Base-by-base conservation (phyloP, 345 rosid genomes). In the Microcos paniculata region DNA sequence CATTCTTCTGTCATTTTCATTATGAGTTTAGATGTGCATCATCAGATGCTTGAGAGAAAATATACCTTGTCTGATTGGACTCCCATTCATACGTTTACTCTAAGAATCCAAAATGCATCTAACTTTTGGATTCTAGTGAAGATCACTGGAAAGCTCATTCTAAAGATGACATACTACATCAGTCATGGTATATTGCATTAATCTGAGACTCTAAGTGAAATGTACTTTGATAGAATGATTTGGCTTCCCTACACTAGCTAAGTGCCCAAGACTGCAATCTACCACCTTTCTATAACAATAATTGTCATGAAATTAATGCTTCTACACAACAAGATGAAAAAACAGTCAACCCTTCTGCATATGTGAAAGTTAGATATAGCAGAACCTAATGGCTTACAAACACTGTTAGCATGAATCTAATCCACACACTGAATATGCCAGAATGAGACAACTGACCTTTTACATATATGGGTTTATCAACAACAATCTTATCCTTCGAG, bases 401-500 rank as follows among this genome's bases (percentile, higher is more conserved):
- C 68, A 62, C 14, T 46, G 55, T 52, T 4, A 21, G 31, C 62
- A 66, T 59, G 46, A 35, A 11, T 43, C 16, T 40, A 46, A 76
- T 43, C 58, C 21, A 31, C 31, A 55, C 4, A 75, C 45, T 1
- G 28, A 46, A 31, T 46, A 38, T 63, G 73, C 43, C 51, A 65
- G 78, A 70, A 52, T 58, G 31, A 75, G 45, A 35, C 24, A 31
- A 80, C 90, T 79, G 73, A 96, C 99, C 92, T 90, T 96, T 96
- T 72, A 90, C 97, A 83, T 88, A 89, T 67, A 91, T 84, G 30
- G 99, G 98, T 77, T 94, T 96, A 65, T 96, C 98, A 70, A 85
- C 91, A 80, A 88, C 85, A 70, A 90, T 88, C 84, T 94, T 94
- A 80, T 96, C 99, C 84, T 96, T 94, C 46, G 99, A 96, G 67